These are phyloP conservation scores for Dimocarpus longan DNA, from an alignment of 345 rosid genomes.

Conservation along the genomic window DNA sequence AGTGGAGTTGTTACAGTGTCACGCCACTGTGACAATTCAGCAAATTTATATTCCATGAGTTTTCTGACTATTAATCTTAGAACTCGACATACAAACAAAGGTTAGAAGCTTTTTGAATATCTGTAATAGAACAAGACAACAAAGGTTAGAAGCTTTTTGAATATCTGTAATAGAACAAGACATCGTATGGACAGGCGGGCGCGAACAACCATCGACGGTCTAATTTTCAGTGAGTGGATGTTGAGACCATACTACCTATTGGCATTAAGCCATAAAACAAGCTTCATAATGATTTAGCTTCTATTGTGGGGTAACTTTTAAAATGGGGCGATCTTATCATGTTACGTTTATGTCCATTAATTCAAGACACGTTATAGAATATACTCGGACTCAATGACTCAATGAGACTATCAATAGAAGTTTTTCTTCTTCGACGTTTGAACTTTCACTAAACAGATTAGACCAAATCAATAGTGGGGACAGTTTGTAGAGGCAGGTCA, in stretches of 20 bases:
- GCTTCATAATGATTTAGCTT: neutral
- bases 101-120: neutral
- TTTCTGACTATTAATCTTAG: neutral
- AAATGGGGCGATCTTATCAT: neutral
- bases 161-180: neutral
- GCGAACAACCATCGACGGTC: neutral
- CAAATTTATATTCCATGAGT: neutral
- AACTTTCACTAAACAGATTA: neutral
- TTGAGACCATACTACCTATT: neutral
- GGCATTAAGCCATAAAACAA: neutral
- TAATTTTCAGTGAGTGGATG: neutral
- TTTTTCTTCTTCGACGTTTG: neutral
- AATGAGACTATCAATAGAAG: neutral
- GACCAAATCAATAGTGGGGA: conserved; percentile 16
- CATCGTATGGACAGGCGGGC: neutral
- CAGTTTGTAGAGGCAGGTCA: conserved; percentile 15
- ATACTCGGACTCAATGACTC: no score
- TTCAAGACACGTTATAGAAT: no score
- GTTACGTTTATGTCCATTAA: neutral
- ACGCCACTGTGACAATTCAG: no score
- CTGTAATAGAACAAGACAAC: neutral
- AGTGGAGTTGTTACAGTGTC: no score
- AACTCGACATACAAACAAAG: neutral
- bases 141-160: neutral
- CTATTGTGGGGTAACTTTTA: neutral